Base-by-base conservation (phyloP, 164 flowering plant genomes). In the Chimonanthus praecox region DNA sequence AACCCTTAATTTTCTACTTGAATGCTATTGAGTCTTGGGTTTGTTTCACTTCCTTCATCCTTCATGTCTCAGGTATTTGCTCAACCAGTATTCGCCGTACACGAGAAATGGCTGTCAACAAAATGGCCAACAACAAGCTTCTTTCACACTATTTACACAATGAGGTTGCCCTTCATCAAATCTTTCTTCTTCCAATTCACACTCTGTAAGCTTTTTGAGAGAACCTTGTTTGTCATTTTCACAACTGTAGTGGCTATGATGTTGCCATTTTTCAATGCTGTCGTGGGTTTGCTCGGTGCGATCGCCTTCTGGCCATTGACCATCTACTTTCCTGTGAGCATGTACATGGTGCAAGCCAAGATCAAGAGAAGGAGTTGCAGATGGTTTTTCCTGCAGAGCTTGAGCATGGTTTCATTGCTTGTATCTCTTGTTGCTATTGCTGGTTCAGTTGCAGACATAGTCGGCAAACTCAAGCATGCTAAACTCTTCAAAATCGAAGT, bases 361-460 rank as follows among this genome's bases (percentile, higher is more conserved):
- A 60, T 75, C 15, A 64, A 50, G 50, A 70, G 63, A 16, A 51
- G 73, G 8, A 71, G 44, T 6, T 51, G 50, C 69, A 75, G 46
- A 71, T 75, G 74, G 78, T 16, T 75, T 44, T 49, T 70, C 69
- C 49, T 75, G 66, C 73, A 75, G 47, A 33, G 72, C 46, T 50
- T 79, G 60, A 68, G 67, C 71, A 47, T 75, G n/a, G 11, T 66
- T 68, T 78, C 70, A 18, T 58, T 78, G 61, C 18, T 72, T 10
- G 75, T 74, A 7, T 65, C 74, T 2, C 11, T 72, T 9, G 67
- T 70, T 8, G 73, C 76, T 49, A 45, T 21, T 8, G 43, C 69
- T 47, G 81, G 81, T 45, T 79, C 81, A 0, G 72, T 79, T 18
- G 78, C 75, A 6, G 78, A 69, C 7, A 72, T 79, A n/a, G 49